phyloP scores from a whole-genome alignment of 2,329 filamentous ascomycete species.

The Penicillium griseofulvum region DNA sequence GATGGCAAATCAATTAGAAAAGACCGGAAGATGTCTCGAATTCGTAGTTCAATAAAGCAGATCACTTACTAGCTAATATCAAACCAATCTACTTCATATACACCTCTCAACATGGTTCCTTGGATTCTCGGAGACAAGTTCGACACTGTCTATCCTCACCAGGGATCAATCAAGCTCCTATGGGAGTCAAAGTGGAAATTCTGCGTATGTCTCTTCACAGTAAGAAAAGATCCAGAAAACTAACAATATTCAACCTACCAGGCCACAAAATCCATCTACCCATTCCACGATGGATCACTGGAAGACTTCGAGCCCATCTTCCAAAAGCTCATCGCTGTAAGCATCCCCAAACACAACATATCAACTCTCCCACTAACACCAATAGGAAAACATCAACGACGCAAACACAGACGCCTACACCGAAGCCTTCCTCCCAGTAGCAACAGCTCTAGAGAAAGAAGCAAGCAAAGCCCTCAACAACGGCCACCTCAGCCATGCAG shows the following conservation, averaged over 20 bases:
- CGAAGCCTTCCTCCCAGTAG: conserved; percentile 59
- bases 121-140: conserved; percentile 49
- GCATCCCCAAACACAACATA: conserved; percentile 4
- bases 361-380: neutral
- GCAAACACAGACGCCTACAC: conserved; percentile 66
- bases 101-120: conserved; percentile 17
- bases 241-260: too few relatives aligned
- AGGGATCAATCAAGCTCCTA: conserved; percentile 58
- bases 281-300: conserved; percentile 69
- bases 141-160: conserved; percentile 53
- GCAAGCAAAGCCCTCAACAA: conserved; percentile 52
- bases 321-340: conserved; percentile 57
- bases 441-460: conserved; percentile 54
- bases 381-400: conserved; percentile 59
- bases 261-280: conserved; percentile 64
- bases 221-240: neutral
- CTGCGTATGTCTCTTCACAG: conserved; percentile 48
- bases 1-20: neutral
- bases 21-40: neutral
- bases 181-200: conserved; percentile 78
- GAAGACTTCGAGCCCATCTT: conserved; percentile 71
- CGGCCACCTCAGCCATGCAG: conserved; percentile 55
- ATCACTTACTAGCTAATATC: neutral
- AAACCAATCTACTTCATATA: neutral
- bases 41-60: neutral